These are phyloP conservation scores for Rosellinia necatrix DNA, from an alignment of 2,329 filamentous ascomycete species.

Conservation along the genomic window DNA sequence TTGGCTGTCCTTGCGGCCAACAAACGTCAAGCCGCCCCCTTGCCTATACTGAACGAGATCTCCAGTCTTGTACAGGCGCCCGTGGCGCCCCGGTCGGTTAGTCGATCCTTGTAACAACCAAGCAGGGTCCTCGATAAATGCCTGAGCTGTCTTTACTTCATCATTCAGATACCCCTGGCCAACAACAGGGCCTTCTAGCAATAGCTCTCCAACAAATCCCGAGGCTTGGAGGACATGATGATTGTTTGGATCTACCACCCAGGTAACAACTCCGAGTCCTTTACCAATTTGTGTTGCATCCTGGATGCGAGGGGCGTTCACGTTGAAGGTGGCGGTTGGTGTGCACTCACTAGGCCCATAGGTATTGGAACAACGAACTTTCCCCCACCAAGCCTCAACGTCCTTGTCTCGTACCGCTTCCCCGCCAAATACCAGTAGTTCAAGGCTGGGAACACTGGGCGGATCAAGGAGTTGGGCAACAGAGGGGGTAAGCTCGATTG, in stretches of 20 bases:
- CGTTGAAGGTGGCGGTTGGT: neutral
- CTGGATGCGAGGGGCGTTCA: neutral
- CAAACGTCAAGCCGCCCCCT: neutral
- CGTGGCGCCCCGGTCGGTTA: neutral
- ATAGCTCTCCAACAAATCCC: conserved; percentile 11
- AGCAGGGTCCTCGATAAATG: conserved; percentile 9
- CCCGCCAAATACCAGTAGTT: conserved; percentile 1
- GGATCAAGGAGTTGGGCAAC: neutral
- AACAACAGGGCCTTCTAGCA: conserved; percentile 15
- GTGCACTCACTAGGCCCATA: conserved; percentile 15
- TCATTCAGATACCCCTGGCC: conserved; percentile 15
- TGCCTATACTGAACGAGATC: conserved; percentile 1
- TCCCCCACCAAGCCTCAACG: neutral
- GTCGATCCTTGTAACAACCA: conserved; percentile 8
- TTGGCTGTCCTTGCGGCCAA: conserved; percentile 1
- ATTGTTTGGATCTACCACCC: conserved; percentile 3
- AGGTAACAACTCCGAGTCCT: conserved; percentile 1
- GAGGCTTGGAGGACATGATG: conserved; percentile 1
- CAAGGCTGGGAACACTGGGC: neutral
- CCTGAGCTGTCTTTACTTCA: conserved; percentile 7
- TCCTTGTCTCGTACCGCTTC: neutral
- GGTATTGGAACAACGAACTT: neutral
- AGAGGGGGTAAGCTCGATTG: conserved; percentile 2
- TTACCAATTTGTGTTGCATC: neutral
- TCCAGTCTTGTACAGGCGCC: conserved; percentile 5